Evolutionary conservation across 169 alveolate genomes (phyloP).

Genomic region (Fabrea salina): DNA sequence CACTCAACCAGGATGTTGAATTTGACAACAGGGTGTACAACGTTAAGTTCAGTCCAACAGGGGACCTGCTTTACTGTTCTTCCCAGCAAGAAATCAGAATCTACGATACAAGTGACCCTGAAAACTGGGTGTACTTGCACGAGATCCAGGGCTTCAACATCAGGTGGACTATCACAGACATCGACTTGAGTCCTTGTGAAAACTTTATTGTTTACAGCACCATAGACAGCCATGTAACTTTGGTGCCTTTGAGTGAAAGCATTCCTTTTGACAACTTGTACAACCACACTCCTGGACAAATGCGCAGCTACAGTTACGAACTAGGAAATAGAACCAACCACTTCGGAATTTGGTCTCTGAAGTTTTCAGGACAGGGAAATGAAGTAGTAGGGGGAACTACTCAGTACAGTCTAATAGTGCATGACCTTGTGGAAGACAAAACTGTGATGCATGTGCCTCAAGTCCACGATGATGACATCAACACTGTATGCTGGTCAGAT

Average conservation of each 20-base stretch:
- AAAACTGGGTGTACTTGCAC: constrained; percentile 38
- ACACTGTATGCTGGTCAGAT: constrained; percentile 61
- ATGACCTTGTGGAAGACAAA: constrained; percentile 39
- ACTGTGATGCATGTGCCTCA: constrained; percentile 23
- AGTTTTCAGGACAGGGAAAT: constrained; percentile 62
- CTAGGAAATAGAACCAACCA: too few relatives aligned
- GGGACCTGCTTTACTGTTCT: constrained; percentile 22
- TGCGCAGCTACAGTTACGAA: too few relatives aligned
- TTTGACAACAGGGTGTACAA: constrained; percentile 25
- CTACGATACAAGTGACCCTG: constrained; percentile 34
- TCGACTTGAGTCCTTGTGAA: constrained; percentile 55
- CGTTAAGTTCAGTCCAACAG: not conserved
- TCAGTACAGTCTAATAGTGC: constrained; percentile 26
- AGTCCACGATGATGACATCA: constrained; percentile 61
- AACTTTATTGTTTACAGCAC: constrained; percentile 53
- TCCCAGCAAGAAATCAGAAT: constrained; percentile 17
- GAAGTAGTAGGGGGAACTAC: constrained; percentile 55
- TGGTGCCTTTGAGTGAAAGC: too few relatives aligned
- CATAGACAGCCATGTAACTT: too few relatives aligned
- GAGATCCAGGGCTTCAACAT: constrained; percentile 32
- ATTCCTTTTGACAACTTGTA: too few relatives aligned
- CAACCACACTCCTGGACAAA: not conserved
- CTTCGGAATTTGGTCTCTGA: constrained; percentile 41
- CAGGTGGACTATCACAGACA: constrained; percentile 59
- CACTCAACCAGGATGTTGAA: too few relatives aligned